Base-by-base conservation (phyloP, 257 asterid genomes). In the Leonotis leonurus region DNA sequence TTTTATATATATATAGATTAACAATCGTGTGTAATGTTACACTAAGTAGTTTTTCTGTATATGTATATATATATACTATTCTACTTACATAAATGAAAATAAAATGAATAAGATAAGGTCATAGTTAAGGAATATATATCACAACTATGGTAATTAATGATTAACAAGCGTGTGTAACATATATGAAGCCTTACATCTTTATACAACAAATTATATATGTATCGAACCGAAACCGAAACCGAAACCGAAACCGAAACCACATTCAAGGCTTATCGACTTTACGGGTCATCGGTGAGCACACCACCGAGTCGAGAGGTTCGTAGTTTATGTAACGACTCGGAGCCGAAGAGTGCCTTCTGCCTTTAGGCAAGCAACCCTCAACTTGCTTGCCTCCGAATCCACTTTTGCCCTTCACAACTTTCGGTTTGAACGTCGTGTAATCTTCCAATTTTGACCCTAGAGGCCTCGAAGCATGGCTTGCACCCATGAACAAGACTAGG, bases 341-440 rank as follows among this genome's bases (percentile, higher is more conserved):
- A n/a, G 81, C 92, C 35, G 95, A 86, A 0, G 77, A 70, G 24
- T 65, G 74, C 8, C 77, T 68, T 13, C 77, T 69, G 25, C 92
- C 92, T 61, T 83, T 83, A 8, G 95, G 95, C 82, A 81, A 35
- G 68, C 95, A 84, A 22, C 76, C 67, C 65, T 83, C 85, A 24
- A 81, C 54, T 10, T 68, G 78, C 54, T 73, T 68, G 13, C 74
- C 73, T 24, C 65, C 76, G 3, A 25, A 9, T 4, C 58, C 51
- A 12, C 27, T 59, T 3, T 56, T 53, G 1, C 26, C 70, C 55
- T 64, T 49, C 25, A 16, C 11, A 25, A 56, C 62, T 35, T 71
- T 70, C 7, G 82, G 84, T 12, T 59, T 64, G 44, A 79, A 74
- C 12, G 33, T 61, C 6, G 72, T 61, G 25, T 60, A 46, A 44